Evolutionary conservation across 164 flowering plant species (phyloP), one percentile per base, ranked within the genome.

Genomic region (Platanus orientalis): DNA sequence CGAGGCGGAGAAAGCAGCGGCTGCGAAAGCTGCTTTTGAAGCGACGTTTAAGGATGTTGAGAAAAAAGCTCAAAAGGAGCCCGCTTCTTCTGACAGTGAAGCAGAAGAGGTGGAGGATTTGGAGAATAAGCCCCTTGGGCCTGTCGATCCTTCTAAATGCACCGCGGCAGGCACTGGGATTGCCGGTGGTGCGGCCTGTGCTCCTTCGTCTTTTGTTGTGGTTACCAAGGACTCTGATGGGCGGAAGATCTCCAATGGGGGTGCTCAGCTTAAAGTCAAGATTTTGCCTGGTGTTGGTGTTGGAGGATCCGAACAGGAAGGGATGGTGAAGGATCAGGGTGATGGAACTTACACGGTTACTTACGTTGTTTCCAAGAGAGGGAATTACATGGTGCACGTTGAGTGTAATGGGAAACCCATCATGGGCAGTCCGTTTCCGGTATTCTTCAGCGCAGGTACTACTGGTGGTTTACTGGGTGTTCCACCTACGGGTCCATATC

Each of bases 21-120:
- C 97, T 0, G 99, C 99, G 0, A 95, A 92, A 71, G 99, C 99
- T 5, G 99, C 99, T 3, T 95, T 95, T 34, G 99, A 95, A 27
- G 99, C 99, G 40, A 95, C 99, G 1, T 95, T 95, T 81, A 92
- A 84, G 69, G 87, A 72, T 6, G 79, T 82, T 1, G 87, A 81
- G n/a, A 79, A 72, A 34, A 74, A 28, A 7, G 57, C 56, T 0
- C 70, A 59, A 12, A 73, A 70, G 21, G 77, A 75, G 21, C 30
- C 66, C 0, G 78, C 53, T 45, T 76, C 76, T 20, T 81, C 86
- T 0, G 96, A 89, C 24, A 83, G 90, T 58, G 97, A 88, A 3
- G 81, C 64, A 0, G 97, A 87, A 39, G 96, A 86, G 48, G 68
- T 61, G 11, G 86, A 84, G 57, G 78, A 80, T 36, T 45, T 81